Evolutionary conservation across 2,329 filamentous ascomycete genomes (phyloP).

Genomic region (Alternaria brassicae): DNA sequence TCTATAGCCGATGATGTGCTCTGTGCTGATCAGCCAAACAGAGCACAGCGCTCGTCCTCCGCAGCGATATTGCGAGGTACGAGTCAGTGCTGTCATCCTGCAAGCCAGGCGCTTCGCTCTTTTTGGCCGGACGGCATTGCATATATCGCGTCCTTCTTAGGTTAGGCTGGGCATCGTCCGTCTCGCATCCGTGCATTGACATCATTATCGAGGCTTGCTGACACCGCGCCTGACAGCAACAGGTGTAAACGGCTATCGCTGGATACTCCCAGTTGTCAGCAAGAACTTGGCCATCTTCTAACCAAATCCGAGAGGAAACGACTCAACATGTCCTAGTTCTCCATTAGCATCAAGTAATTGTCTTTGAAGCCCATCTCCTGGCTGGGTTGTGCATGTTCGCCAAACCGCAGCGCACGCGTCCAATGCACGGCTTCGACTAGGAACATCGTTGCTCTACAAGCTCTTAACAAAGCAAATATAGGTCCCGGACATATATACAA

Average conservation of each 20-base stretch:
- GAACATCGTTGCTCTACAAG: conserved; percentile 25
- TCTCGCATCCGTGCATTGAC: conserved; percentile 3
- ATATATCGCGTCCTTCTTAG: background rate
- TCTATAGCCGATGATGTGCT: conserved; percentile 13
- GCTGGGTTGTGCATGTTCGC: conserved; percentile 13
- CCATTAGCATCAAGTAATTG: background rate
- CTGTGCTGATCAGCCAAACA: conserved; percentile 3
- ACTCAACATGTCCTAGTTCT: background rate
- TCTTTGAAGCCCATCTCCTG: conserved; percentile 5
- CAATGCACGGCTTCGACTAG: conserved; percentile 11
- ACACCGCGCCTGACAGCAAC: conserved; percentile 13
- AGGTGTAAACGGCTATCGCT: conserved; percentile 10
- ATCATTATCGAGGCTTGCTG: conserved; percentile 1
- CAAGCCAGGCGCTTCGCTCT: conserved; percentile 3
- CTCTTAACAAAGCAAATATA: conserved; percentile 28
- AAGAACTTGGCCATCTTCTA: background rate
- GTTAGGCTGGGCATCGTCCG: conserved; percentile 5
- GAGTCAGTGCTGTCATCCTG: conserved; percentile 14
- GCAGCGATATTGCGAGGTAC: conserved; percentile 11
- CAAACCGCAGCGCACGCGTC: conserved; percentile 11
- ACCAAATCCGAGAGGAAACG: background rate
- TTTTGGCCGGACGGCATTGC: conserved; percentile 4
- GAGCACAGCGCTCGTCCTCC: conserved; percentile 14
- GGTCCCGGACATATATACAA: conserved; percentile 20
- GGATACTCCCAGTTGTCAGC: background rate